These are phyloP conservation scores for Tilletia walkeri DNA, from an alignment of 1,284 basidiomycete genomes.

Conservation along the genomic window DNA sequence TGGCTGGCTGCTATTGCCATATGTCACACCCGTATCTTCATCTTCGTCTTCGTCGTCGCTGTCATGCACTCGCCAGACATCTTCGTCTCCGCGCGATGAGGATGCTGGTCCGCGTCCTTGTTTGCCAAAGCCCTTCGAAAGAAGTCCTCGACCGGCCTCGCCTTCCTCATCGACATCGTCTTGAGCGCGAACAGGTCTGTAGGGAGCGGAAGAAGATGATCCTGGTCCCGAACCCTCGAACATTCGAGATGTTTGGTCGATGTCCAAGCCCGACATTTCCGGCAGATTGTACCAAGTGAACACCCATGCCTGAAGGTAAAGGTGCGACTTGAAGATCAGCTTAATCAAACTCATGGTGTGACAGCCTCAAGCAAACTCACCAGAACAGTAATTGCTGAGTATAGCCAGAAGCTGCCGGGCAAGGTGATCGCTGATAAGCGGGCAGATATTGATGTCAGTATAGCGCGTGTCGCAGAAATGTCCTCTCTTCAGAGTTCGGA, in stretches of 20 bases:
- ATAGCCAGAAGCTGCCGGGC: conserved; percentile 36
- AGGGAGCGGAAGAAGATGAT: not conserved
- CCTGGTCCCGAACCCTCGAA: conserved; percentile 12
- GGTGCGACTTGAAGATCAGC: not conserved
- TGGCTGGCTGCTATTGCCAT: too few relatives aligned
- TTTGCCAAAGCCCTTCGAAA: not conserved
- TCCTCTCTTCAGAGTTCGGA: too few relatives aligned
- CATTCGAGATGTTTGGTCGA: conserved; percentile 18
- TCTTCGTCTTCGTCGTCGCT: conserved; percentile 10
- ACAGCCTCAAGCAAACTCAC: not conserved
- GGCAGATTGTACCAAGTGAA: conserved; percentile 41
- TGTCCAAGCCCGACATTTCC: conserved; percentile 26
- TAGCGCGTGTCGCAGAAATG: not conserved
- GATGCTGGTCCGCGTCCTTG: not conserved
- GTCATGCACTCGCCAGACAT: conserved; percentile 7
- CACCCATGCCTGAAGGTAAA: conserved; percentile 25
- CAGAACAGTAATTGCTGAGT: conserved; percentile 29
- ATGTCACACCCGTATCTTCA: not conserved
- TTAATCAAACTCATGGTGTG: not conserved
- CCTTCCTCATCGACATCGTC: conserved; percentile 5
- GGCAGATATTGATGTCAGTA: not conserved
- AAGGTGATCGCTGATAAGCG: conserved; percentile 27
- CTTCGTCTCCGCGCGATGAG: not conserved
- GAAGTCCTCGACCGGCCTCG: not conserved
- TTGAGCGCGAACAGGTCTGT: not conserved